Evolutionary conservation across 2,329 filamentous ascomycete species (phyloP).

Genomic region (Shiraia bambusicola): DNA sequence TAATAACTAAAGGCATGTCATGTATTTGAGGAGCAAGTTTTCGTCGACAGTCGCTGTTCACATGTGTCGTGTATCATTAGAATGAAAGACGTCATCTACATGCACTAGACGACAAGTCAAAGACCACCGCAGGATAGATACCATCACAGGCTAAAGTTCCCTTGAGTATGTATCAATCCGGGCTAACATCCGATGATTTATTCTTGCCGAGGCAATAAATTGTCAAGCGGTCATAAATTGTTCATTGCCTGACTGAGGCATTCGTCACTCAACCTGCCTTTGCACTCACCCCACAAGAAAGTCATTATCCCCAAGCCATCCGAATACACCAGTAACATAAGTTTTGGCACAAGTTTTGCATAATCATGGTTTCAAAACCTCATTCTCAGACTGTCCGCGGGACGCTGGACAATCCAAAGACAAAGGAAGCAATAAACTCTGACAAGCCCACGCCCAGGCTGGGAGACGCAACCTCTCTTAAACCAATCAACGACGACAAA

Average conservation of each 20-base stretch:
- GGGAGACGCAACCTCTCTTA: constrained; percentile 30
- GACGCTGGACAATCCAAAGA: constrained; percentile 34
- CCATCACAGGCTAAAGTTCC: constrained; percentile 1
- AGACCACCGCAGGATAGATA: constrained; percentile 7
- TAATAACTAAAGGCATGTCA: too few species aligned
- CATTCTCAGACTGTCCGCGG: constrained; percentile 37
- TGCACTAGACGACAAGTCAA: constrained; percentile 19
- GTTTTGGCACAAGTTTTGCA: too few species aligned
- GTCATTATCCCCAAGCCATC: not conserved
- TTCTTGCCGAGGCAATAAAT: constrained; percentile 4
- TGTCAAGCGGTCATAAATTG: constrained; percentile 1
- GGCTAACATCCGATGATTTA: constrained; percentile 12
- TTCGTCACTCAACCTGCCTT: not conserved
- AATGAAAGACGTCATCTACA: constrained; percentile 28
- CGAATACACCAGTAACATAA: not conserved
- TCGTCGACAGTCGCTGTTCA: too few species aligned
- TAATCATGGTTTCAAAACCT: constrained; percentile 11
- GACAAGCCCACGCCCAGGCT: constrained; percentile 16
- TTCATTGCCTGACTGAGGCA: not conserved
- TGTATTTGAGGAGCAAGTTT: too few species aligned
- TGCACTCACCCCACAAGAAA: not conserved
- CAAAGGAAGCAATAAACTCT: constrained; percentile 20
- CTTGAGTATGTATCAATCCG: constrained; percentile 5
- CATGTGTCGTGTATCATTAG: constrained; percentile 3
- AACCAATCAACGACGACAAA: constrained; percentile 18